Evolutionary conservation across 108 stramenopile species (phyloP).

Genomic region (Cyclotella sp.): DNA sequence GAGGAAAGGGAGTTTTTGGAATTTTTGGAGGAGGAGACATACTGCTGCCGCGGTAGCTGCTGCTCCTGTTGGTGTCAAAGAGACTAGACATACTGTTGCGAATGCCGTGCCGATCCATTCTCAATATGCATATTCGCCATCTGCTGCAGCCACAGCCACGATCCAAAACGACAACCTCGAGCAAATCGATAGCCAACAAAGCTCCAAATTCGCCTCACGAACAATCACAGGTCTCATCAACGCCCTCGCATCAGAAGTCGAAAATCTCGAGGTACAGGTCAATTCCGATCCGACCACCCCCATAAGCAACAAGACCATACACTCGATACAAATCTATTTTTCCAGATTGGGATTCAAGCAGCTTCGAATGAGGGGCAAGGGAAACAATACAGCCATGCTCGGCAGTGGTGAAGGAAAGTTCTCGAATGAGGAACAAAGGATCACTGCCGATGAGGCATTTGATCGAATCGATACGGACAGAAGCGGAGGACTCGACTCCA

Average conservation of each 20-base stretch:
- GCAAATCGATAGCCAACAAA: neutral
- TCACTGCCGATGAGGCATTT: slow-evolving; percentile 83
- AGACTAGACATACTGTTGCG: neutral
- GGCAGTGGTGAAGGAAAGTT: slow-evolving; percentile 11
- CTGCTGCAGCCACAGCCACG: neutral
- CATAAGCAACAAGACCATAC: slow-evolving; percentile 73
- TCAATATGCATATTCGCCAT: neutral
- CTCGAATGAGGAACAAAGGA: slow-evolving; percentile 9
- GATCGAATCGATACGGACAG: slow-evolving; percentile 82
- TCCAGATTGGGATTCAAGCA: slow-evolving; percentile 77
- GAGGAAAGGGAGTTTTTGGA: neutral
- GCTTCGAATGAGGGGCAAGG: slow-evolving; percentile 71
- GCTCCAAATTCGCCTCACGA: slow-evolving; percentile 60
- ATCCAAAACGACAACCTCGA: neutral
- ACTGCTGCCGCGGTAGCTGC: neutral
- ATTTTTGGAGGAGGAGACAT: neutral
- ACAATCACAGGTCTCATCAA: slow-evolving; percentile 82
- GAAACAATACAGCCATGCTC: slow-evolving; percentile 27
- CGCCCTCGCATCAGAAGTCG: slow-evolving; percentile 80
- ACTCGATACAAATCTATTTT: slow-evolving; percentile 81
- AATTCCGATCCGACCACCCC: slow-evolving; percentile 57
- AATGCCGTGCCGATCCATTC: neutral
- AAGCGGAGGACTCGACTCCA: slow-evolving; percentile 74
- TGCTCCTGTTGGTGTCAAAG: neutral
- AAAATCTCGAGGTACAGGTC: slow-evolving; percentile 71